These are phyloP conservation scores for Eurotiales sp. DNA, from an alignment of 2,329 filamentous ascomycete genomes.

Conservation along the genomic window DNA sequence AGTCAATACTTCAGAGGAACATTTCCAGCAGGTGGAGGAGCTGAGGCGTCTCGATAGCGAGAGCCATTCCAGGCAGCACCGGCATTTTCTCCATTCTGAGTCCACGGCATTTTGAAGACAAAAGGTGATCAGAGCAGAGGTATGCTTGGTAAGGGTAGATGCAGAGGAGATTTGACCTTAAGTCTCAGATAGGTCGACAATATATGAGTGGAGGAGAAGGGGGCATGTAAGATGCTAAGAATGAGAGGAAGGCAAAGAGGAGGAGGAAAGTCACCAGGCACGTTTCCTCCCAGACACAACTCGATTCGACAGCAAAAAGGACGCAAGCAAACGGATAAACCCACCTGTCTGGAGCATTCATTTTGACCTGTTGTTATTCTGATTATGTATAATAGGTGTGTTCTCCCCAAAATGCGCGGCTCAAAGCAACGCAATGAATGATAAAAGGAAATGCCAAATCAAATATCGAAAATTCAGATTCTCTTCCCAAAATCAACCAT, in stretches of 20 bases:
- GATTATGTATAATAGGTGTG: background rate
- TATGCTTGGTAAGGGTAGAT: background rate
- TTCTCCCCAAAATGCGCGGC: background rate
- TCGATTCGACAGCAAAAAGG: background rate
- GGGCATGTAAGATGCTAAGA: background rate
- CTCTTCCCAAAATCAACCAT: too few species aligned
- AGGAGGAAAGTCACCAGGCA: background rate
- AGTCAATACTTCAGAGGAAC: conserved; percentile 9
- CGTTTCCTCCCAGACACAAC: background rate
- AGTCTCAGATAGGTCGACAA: background rate
- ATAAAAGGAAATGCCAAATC: background rate
- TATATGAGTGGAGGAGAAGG: background rate
- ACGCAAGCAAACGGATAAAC: too few species aligned
- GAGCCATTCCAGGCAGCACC: conserved; percentile 10
- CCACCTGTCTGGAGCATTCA: conserved; percentile 19
- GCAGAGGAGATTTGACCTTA: background rate
- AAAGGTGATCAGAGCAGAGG: background rate
- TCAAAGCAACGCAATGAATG: background rate
- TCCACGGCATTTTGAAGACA: conserved; percentile 10
- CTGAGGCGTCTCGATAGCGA: conserved; percentile 11
- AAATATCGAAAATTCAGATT: background rate
- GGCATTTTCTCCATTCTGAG: conserved; percentile 1
- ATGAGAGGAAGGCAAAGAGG: too few species aligned
- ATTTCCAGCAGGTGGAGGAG: conserved; percentile 12
- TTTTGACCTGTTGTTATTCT: background rate